Evolutionary conservation across 345 rosid genomes (phyloP), one percentile per base, ranked within the genome.

Genomic region (Salix udensis): DNA sequence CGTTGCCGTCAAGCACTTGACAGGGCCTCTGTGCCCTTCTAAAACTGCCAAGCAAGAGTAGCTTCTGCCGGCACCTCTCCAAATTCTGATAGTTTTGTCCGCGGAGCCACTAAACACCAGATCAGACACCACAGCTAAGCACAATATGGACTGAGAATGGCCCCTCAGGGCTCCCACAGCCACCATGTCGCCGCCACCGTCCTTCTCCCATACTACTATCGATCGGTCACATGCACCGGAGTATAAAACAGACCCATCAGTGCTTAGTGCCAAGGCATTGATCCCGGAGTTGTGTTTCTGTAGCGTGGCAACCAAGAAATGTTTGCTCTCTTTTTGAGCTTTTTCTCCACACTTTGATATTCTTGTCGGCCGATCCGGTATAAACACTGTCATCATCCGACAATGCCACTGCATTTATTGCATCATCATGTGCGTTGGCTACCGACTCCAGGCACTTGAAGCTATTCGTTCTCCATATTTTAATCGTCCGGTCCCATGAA

Each of bases 401-500:
- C 67, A 85, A 70, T 70, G 86, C 93, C 67, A 95, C 75, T 0
- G 97, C 90, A 24, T 95, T 95, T 55, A 95, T 89, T 1, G 98
- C 98, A 61, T 95, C 98, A 12, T 90, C 92, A 28, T 95, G 98
- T 1, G 97, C 97, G 28, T 86, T 85, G n/a, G 90, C 74, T 34
- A 95, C 78, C 3, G 98, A 95, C 69, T 95, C 91, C 82, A 91
- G 8, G 76, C 98, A 95, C 77, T 87, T 91, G 88, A 93, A 95
- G 82, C 91, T 96, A 0, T 79, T 70, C 2, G 94, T 90, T 44
- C 97, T 84, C 98, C 98, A 93, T 40, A 93, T 84, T 68, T 95
- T 95, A 81, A 95, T 85, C 14, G 98, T 88, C 77, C 96, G 73
- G 74, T 95, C 98, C 98, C 98, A 95, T 24, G 98, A 95, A 30